Conservation (phyloP, 75 land plant species). For the Chamaecyparis obtusa region DNA sequence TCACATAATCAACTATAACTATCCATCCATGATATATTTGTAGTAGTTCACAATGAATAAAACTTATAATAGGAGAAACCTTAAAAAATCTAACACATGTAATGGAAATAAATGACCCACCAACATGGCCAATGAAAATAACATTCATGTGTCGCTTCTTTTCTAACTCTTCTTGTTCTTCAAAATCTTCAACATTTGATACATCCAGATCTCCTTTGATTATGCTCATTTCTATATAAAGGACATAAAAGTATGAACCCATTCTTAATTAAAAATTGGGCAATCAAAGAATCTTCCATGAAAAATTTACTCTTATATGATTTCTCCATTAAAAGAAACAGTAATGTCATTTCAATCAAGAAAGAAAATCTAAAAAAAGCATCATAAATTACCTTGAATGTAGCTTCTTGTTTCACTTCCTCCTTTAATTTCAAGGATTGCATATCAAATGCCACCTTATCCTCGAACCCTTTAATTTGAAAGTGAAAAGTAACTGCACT, state of each 20-base stretch:
- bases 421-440: slow-evolving; percentile 8
- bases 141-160: slow-evolving; percentile 87
- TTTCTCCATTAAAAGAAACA: neutral
- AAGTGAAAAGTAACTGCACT: neutral
- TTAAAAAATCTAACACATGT: neutral
- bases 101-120: slow-evolving; percentile 38
- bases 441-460: slow-evolving; percentile 3
- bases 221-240: neutral
- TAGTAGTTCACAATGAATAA: too few species aligned
- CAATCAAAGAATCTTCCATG: neutral
- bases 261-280: neutral
- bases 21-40: too few species aligned
- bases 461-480: neutral
- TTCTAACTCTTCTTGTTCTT: slow-evolving; percentile 20
- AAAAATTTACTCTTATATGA: neutral
- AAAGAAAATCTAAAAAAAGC: neutral
- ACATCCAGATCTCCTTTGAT: neutral
- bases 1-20: neutral
- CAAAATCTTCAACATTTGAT: slow-evolving; percentile 28
- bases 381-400: neutral
- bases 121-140: slow-evolving; percentile 99
- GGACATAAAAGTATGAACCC: neutral
- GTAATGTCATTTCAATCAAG: neutral
- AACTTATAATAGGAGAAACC: neutral
- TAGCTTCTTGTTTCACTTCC: neutral